Base-by-base conservation (phyloP, 2,329 filamentous ascomycete genomes). In the Blastomyces parvus region DNA sequence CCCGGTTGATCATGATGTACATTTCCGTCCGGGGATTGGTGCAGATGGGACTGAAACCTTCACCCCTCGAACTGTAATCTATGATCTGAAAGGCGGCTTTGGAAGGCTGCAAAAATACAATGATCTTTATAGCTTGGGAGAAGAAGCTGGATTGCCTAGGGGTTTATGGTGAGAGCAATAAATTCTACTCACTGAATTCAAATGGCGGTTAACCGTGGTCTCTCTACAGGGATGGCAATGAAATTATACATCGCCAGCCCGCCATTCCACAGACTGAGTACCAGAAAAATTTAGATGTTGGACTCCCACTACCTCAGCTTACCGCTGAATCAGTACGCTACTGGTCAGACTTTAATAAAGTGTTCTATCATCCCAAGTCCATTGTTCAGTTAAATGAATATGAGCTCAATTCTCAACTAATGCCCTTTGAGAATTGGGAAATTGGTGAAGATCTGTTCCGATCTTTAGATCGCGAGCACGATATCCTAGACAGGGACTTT, bases 291-390 rank as follows among this genome's bases (percentile, higher is more conserved):
- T 84, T 97, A 2, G 89, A 97, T 68, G 77, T 85, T 38, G 91
- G 91, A 27, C 73, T 83, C 5, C 74, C 83, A 2, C 81, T 87
- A 6, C 84, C 88, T 0, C 78, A 80, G 61, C 81, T 96, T 25
- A 88, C 83, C 0, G 81, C 86, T 1, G 83, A 86, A 7, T 83
- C 84, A 13, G 89, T 97, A n/a, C 85, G 91, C 62, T 97, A 94
- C 78, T 99, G 94, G 93, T 96, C 91, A 40, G 94, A 99, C 75
- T 97, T 91, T 76, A 95, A 90, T 69, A 86, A 91, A 33, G 84
- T 94, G n/a, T 99, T 86, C 76, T 97, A 89, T 73, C 92, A 97
- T 73, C 94, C 94, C 9, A 86, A 85, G 62, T 96, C 91, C 14
- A 84, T 96, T 62, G 82, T 96, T 11, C 92, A 96, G 72, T 80